A percentile compares a stretch with the other conserved stretches of the same genome.
Conservation (phyloP, 1,284 basidiomycete genomes). For the Ceratobasidium sp. region DNA sequence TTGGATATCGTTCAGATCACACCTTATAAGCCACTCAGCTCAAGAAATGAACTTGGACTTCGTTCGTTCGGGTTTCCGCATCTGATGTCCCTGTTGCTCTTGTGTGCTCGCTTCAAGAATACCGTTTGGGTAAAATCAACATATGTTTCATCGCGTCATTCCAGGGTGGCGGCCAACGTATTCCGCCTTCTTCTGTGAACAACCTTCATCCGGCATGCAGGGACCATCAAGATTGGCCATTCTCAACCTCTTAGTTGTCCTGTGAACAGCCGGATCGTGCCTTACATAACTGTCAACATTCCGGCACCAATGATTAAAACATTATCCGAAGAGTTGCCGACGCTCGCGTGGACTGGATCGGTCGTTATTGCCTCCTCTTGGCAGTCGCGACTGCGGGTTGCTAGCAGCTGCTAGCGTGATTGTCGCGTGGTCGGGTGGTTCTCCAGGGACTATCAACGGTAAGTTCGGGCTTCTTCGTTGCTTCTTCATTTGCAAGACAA, state of each 20-base stretch:
- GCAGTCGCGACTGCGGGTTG: background rate
- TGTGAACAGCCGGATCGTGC: background rate
- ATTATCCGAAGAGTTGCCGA: slow-evolving; percentile 15
- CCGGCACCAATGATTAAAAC: background rate
- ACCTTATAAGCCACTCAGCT: no score
- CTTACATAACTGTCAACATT: slow-evolving; percentile 9
- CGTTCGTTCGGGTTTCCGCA: background rate
- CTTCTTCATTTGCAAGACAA: background rate
- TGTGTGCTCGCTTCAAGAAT: background rate
- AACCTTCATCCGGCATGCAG: no score
- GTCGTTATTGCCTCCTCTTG: background rate
- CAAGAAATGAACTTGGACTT: background rate
- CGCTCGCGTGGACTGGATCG: background rate
- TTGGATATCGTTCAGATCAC: no score
- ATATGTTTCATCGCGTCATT: background rate
- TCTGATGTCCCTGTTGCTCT: background rate
- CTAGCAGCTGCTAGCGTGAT: background rate
- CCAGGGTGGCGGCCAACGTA: no score
- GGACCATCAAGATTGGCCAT: background rate
- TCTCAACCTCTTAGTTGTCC: background rate
- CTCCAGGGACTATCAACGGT: background rate
- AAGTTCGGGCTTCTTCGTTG: background rate
- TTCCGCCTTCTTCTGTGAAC: no score
- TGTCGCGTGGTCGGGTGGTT: background rate
- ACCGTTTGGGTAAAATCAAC: background rate